Evolutionary conservation across 441 rosid species (phyloP).

Genomic region (Melastoma candidum): DNA sequence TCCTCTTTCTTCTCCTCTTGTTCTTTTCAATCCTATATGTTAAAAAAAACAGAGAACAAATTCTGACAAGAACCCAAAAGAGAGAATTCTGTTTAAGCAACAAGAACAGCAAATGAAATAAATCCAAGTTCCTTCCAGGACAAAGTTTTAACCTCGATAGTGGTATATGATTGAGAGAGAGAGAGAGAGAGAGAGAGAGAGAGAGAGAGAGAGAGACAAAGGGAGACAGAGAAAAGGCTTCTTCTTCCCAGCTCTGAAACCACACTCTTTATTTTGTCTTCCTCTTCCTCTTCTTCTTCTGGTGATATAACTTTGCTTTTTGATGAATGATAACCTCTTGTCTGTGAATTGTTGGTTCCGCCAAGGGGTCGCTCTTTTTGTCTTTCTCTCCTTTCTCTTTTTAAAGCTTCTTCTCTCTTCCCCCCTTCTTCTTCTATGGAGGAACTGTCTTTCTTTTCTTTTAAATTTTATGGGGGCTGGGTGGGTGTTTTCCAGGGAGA

Average conservation of each 20-base stretch:
- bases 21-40: constrained; percentile 14
- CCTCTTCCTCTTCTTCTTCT: constrained; percentile 9
- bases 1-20: constrained; percentile 7
- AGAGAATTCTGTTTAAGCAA: too few relatives aligned
- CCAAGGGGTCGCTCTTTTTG: constrained; percentile 29
- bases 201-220: too few relatives aligned
- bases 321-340: background rate
- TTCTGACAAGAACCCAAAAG: too few relatives aligned
- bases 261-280: too few relatives aligned
- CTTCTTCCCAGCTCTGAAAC: too few relatives aligned
- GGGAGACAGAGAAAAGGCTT: too few relatives aligned
- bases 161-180: too few relatives aligned
- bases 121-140: too few relatives aligned
- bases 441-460: constrained; percentile 9
- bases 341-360: constrained; percentile 1
- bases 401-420: constrained; percentile 19
- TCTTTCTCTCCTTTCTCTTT: constrained; percentile 29
- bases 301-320: background rate
- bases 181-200: too few relatives aligned
- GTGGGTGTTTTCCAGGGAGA: constrained; percentile 5
- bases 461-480: constrained; percentile 3
- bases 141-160: too few relatives aligned
- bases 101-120: too few relatives aligned
- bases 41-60: constrained; percentile 3
- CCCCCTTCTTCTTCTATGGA: background rate